Evolutionary conservation across 768 basidiomycete genomes (phyloP).

Genomic region (Termitomyces sp.): DNA sequence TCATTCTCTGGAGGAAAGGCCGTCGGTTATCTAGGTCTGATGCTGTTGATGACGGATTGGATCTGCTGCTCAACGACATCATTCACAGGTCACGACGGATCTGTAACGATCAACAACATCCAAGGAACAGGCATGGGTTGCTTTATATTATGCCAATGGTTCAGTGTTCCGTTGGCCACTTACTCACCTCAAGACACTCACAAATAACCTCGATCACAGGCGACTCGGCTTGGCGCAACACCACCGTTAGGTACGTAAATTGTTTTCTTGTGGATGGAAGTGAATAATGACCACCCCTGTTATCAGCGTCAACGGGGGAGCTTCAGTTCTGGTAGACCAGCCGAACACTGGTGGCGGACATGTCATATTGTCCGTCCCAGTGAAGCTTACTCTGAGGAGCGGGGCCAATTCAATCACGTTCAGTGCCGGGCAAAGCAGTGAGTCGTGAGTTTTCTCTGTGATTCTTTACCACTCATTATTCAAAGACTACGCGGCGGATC

Average conservation of each 20-base stretch:
- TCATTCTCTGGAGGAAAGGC: slow-evolving; percentile 51
- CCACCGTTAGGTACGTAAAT: slow-evolving; percentile 46
- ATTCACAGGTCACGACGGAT: slow-evolving; percentile 48
- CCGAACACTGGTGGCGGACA: slow-evolving; percentile 53
- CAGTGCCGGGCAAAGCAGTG: slow-evolving; percentile 46
- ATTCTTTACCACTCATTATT: not conserved
- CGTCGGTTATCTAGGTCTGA: slow-evolving; percentile 52
- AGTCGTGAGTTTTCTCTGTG: slow-evolving; percentile 15
- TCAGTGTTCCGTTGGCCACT: not conserved
- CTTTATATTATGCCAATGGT: slow-evolving; percentile 58
- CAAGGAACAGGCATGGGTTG: slow-evolving; percentile 59
- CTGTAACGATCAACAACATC: slow-evolving; percentile 51
- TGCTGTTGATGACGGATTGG: no score
- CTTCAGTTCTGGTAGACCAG: slow-evolving; percentile 49
- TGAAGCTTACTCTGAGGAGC: slow-evolving; percentile 43
- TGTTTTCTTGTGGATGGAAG: not conserved
- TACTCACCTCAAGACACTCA: not conserved
- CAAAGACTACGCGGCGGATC: slow-evolving; percentile 52
- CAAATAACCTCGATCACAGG: slow-evolving; percentile 19
- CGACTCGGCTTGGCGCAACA: slow-evolving; percentile 56
- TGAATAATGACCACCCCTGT: not conserved
- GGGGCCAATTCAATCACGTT: slow-evolving; percentile 53
- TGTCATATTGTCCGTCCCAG: slow-evolving; percentile 53
- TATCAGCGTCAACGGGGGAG: slow-evolving; percentile 53
- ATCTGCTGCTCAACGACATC: not conserved